Evolutionary conservation across 352 stramenopile genomes (phyloP).

Genomic region (Blastocystis sp.): DNA sequence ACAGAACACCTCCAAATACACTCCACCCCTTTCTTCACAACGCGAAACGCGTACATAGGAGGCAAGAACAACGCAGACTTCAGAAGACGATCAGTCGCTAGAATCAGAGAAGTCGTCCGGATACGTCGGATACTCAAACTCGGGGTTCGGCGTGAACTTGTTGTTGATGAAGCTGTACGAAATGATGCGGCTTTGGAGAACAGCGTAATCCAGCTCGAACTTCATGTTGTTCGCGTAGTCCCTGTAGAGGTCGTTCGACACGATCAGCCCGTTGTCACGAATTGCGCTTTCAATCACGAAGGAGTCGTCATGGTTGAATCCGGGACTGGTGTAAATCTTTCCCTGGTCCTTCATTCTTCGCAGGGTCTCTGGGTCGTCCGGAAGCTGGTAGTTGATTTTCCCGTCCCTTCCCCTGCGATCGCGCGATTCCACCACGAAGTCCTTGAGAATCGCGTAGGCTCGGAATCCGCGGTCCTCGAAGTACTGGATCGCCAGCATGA

Average conservation of each 20-base stretch:
- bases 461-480: not conserved
- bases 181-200: conserved; percentile 81
- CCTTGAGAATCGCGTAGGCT: conserved; percentile 76
- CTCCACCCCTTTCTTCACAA: not conserved
- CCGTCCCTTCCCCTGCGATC: not conserved
- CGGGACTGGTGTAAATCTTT: conserved; percentile 72
- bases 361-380: conserved; percentile 12
- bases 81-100: no score
- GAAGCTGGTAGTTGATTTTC: not conserved
- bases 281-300: conserved; percentile 86
- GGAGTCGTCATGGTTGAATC: conserved; percentile 84
- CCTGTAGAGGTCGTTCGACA: conserved; percentile 85
- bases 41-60: no score
- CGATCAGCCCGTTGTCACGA: conserved; percentile 81
- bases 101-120: not conserved
- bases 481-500: not conserved
- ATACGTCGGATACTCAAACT: conserved; percentile 78
- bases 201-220: conserved; percentile 79
- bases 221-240: conserved; percentile 83
- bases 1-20: not conserved
- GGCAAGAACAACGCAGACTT: no score
- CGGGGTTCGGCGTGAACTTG: conserved; percentile 84
- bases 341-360: not conserved
- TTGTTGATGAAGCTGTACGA: conserved; percentile 84
- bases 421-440: conserved; percentile 79